phyloP scores from a whole-genome alignment of 768 basidiomycete species.

The Boletus subcaerulescens region DNA sequence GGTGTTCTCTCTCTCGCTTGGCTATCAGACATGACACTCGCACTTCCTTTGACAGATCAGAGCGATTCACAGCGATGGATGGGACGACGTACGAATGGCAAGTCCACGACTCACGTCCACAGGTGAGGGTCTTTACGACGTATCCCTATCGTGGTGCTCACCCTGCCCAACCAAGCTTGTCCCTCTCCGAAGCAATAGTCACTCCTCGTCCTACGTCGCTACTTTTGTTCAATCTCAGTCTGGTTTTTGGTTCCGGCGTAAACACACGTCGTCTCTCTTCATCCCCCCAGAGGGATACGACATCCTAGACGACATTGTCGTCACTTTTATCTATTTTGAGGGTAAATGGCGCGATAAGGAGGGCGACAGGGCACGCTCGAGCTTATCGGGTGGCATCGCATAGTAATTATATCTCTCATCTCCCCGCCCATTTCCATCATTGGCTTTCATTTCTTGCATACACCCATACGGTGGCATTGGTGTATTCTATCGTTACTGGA shows the following conservation, averaged over 20 bases:
- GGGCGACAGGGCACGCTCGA: conserved; percentile 4
- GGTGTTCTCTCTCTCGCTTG: neutral
- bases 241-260: conserved; percentile 12
- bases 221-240: conserved; percentile 24
- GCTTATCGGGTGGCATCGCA: conserved; percentile 1
- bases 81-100: conserved; percentile 30
- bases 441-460: neutral
- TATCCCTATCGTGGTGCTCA: neutral
- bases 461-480: neutral
- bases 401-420: neutral
- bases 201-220: conserved; percentile 20
- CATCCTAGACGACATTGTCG: conserved; percentile 36
- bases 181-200: conserved; percentile 7
- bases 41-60: conserved; percentile 4
- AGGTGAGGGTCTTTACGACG: conserved; percentile 9
- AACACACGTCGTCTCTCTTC: conserved; percentile 20
- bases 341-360: conserved; percentile 29
- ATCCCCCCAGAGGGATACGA: conserved; percentile 27
- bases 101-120: conserved; percentile 18
- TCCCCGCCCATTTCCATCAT: neutral
- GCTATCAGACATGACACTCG: neutral
- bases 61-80: conserved; percentile 24
- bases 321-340: conserved; percentile 37
- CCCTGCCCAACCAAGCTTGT: conserved; percentile 19
- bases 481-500: neutral